phyloP scores from a whole-genome alignment of 768 basidiomycete species.

The Lactarius hatsudake region DNA sequence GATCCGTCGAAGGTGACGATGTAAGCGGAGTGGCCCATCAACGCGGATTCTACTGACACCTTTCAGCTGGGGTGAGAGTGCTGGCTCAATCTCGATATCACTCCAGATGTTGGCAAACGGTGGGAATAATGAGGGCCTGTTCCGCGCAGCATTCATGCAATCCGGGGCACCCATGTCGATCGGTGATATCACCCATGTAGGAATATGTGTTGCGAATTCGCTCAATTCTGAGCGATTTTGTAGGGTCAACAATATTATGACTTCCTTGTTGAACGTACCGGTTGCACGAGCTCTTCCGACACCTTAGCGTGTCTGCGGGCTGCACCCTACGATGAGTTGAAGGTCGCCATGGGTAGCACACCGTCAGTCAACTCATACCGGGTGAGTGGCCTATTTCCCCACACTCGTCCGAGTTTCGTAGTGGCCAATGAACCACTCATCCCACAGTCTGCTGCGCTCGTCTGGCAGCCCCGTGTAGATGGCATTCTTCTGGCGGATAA shows the following conservation, averaged over 20 bases:
- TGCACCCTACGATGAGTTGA: constrained; percentile 35
- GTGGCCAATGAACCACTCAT: neutral
- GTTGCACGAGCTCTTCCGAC: constrained; percentile 38
- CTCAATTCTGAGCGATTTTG: neutral
- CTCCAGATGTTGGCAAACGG: constrained; percentile 44
- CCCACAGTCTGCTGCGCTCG: constrained; percentile 30
- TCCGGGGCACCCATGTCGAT: constrained; percentile 38
- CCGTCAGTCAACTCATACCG: constrained; percentile 34
- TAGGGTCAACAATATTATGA: constrained; percentile 41
- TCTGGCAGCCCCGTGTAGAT: constrained; percentile 42
- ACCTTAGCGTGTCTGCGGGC: constrained; percentile 44
- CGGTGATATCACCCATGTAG: constrained; percentile 33
- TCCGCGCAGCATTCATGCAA: constrained; percentile 44
- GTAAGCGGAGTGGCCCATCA: constrained; percentile 35
- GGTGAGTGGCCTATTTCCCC: constrained; percentile 21
- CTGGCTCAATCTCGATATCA: constrained; percentile 48
- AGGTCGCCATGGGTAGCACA: constrained; percentile 34
- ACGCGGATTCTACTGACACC: neutral
- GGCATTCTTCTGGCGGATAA: constrained; percentile 38
- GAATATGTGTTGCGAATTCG: constrained; percentile 33
- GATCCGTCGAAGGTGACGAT: constrained; percentile 58
- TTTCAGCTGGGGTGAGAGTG: constrained; percentile 48
- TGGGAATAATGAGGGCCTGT: constrained; percentile 38
- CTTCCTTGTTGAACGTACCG: constrained; percentile 37
- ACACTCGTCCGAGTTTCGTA: neutral